Percentiles rank a stretch among this genome's conserved stretches.
Evolutionary conservation across 495 filamentous ascomycete species (phyloP).

Genomic region (Tuber aestivum): DNA sequence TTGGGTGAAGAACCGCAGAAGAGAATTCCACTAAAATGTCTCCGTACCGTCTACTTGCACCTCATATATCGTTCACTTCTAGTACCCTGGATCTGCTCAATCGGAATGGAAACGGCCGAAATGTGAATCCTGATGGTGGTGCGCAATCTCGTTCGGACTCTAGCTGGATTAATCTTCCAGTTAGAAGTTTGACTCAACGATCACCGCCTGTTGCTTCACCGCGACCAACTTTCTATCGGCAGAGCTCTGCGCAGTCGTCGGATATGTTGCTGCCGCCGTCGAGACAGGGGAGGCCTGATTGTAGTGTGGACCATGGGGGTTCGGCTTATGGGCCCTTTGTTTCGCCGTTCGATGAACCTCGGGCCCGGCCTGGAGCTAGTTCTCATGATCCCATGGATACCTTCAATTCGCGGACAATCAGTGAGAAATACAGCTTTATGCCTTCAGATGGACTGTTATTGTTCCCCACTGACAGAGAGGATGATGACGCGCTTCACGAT

Average conservation of each 20-base stretch:
- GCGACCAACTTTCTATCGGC: constrained; percentile 18
- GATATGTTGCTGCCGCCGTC: constrained; percentile 22
- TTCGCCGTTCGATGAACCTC: constrained; percentile 48
- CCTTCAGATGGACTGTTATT: constrained; percentile 61
- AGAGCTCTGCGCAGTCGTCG: constrained; percentile 19
- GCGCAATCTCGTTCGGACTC: not conserved
- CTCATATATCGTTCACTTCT: constrained; percentile 21
- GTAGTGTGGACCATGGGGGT: constrained; percentile 56
- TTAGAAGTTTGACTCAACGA: constrained; percentile 11
- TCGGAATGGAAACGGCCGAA: not conserved
- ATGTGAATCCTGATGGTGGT: not conserved
- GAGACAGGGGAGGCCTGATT: constrained; percentile 53
- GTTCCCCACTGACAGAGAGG: constrained; percentile 71
- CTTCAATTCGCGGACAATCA: constrained; percentile 70
- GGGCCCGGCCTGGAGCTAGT: constrained; percentile 36
- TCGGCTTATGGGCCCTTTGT: constrained; percentile 50
- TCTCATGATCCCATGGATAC: constrained; percentile 49
- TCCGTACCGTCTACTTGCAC: constrained; percentile 7
- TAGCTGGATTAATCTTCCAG: not conserved
- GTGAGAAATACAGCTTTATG: constrained; percentile 71
- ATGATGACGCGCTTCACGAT: constrained; percentile 71
- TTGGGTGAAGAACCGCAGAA: not conserved
- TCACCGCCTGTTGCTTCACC: constrained; percentile 9
- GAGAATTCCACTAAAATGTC: constrained; percentile 19
- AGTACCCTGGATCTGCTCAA: constrained; percentile 16